Base-by-base conservation (phyloP, 2,329 filamentous ascomycete genomes). In the Neofusicoccum laricinum region DNA sequence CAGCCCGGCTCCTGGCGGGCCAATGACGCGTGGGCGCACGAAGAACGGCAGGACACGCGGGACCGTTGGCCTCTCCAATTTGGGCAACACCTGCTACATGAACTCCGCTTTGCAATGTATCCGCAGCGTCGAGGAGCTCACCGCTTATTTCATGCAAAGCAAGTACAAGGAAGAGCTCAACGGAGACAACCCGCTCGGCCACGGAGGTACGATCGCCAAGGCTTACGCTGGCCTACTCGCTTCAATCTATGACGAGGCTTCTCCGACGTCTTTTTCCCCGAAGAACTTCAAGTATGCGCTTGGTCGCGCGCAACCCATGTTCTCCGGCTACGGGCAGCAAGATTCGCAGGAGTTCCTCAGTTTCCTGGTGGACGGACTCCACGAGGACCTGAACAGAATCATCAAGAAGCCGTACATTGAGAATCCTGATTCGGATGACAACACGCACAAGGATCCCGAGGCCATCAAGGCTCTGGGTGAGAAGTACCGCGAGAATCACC, bases 81-180 rank as follows among this genome's bases (percentile, higher is more conserved):
- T 99, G 14, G 95, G 95, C 55, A 99, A 99, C 72, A 98, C 95
- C 0, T 99, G 95, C 78, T 99, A 99, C 79, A 97, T 98, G 93
- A 98, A 98, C 77, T 97, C 94, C 21, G 95, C 95, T 10, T 82
- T 98, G 63, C 95, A 99, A 75, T 99, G 95, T 75, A 87, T 99
- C 59, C 88, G 94, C 58, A 96, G 92, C 70, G 93, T 97, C 0
- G 92, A 97, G 73, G 95, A 99, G 77, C 80, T 99, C 68, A 94
- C 92, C 4, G 89, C 93, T 71, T 99, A 97, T 77, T 98, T 99
- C 77, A 78, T 97, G 57, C 83, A 50, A 49, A 55, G 65, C 63
- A 85, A 89, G 67, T 93, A 91, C 78, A 87, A 90, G 70, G 80
- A 84, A 59, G 94, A 99, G 71, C 84, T 98, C 69, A 99, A 99